Evolutionary conservation across 441 rosid genomes (phyloP).

Genomic region (Corymbia calophylla): DNA sequence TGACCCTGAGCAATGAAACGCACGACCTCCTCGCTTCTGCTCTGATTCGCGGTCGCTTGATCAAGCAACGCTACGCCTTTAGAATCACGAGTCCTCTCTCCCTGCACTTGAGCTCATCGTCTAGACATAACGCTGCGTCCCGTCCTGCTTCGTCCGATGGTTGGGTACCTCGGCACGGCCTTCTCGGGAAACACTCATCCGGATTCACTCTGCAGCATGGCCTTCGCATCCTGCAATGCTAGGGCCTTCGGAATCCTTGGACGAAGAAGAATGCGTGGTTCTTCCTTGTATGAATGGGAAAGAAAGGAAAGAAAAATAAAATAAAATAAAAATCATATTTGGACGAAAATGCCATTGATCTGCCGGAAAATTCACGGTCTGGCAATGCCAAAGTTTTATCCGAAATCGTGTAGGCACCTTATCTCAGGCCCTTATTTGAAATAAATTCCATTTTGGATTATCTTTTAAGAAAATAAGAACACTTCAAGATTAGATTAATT

Average conservation of each 20-base stretch:
- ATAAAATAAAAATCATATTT: not conserved
- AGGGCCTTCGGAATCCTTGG: not conserved
- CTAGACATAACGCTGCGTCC: not conserved
- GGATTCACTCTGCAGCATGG: not conserved
- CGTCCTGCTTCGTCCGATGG: not conserved
- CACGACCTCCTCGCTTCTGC: not conserved
- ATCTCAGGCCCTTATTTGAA: not conserved
- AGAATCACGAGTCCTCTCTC: not conserved
- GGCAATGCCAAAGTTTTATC: no score
- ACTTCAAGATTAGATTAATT: rapidly evolving
- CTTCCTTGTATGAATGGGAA: not conserved
- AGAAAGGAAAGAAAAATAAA: not conserved
- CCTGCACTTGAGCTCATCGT: not conserved
- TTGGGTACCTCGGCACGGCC: not conserved
- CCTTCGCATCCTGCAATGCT: not conserved
- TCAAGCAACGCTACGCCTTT: not conserved
- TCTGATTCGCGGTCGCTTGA: not conserved
- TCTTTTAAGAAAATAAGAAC: not conserved
- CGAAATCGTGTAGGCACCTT: no score
- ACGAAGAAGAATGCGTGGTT: not conserved
- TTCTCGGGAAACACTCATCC: not conserved
- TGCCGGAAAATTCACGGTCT: no score
- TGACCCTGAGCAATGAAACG: not conserved
- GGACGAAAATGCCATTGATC: not conserved
- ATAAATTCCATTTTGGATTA: not conserved